phyloP scores from a whole-genome alignment of 352 stramenopile species.

The Pythium vanterpoolii region DNA sequence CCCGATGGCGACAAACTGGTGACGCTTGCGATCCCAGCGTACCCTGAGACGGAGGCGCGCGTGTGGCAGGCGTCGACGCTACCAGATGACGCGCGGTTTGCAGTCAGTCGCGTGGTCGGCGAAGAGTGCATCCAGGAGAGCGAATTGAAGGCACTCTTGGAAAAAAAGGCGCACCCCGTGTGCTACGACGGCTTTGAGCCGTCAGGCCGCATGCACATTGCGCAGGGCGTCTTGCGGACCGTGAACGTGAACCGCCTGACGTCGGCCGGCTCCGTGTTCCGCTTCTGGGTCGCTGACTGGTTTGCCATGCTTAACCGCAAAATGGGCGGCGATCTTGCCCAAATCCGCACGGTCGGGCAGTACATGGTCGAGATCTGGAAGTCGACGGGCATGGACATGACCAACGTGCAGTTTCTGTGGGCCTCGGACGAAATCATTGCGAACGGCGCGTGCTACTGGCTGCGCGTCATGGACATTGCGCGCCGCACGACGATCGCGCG shows the following conservation, averaged over 20 bases:
- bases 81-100: conserved; percentile 78
- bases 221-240: conserved; percentile 94
- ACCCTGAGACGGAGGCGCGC: conserved; percentile 52
- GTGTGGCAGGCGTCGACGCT: conserved; percentile 77
- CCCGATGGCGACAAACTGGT: conserved; percentile 73
- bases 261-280: conserved; percentile 92
- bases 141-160: conserved; percentile 77
- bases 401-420: conserved; percentile 99
- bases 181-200: conserved; percentile 99
- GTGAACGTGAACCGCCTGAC: conserved; percentile 98
- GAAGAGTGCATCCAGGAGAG: conserved; percentile 94
- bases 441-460: conserved; percentile 90
- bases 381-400: conserved; percentile 98
- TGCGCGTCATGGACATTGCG: conserved; percentile 93
- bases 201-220: conserved; percentile 99
- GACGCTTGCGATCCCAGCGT: conserved; percentile 56
- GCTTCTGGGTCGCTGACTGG: conserved; percentile 99
- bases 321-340: conserved; percentile 97
- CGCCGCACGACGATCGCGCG: conserved; percentile 89
- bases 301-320: conserved; percentile 99
- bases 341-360: conserved; percentile 93
- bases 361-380: conserved; percentile 99
- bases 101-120: conserved; percentile 79
- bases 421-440: conserved; percentile 94
- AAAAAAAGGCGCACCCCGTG: conserved; percentile 88